These are phyloP conservation scores for Coniochaeta sp. DNA, from an alignment of 2,329 filamentous ascomycete species.

Conservation along the genomic window DNA sequence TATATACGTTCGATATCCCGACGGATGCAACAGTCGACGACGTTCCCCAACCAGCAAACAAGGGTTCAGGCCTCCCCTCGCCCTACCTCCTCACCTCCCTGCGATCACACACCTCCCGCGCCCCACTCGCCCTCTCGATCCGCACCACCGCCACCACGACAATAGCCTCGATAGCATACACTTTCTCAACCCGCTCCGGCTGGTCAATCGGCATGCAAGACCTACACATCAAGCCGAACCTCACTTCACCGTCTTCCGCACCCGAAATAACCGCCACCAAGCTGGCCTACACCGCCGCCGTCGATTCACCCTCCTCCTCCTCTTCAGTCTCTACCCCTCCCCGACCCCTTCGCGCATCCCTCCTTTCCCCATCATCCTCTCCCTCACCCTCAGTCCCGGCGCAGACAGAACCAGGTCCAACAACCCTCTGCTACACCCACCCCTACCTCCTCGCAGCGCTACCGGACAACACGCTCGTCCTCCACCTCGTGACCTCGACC, in stretches of 20 bases:
- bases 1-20: constrained; percentile 58
- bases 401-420: constrained; percentile 38
- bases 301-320: constrained; percentile 15
- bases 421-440: constrained; percentile 63
- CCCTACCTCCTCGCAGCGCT: constrained; percentile 81
- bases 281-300: constrained; percentile 31
- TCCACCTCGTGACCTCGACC: constrained; percentile 75
- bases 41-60: neutral
- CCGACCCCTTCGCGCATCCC: neutral
- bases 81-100: constrained; percentile 68
- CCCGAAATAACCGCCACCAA: constrained; percentile 30
- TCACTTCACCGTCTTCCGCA: constrained; percentile 7
- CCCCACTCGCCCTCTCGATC: constrained; percentile 77
- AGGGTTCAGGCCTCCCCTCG: constrained; percentile 13
- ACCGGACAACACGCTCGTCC: constrained; percentile 78
- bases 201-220: constrained; percentile 95
- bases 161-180: constrained; percentile 82
- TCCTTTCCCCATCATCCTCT: neutral
- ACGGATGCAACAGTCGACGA: constrained; percentile 4
- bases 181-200: constrained; percentile 68
- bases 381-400: constrained; percentile 3
- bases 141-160: constrained; percentile 57
- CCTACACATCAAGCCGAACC: constrained; percentile 49
- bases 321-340: neutral
- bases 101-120: constrained; percentile 70